Evolutionary conservation across 2,329 filamentous ascomycete species (phyloP).

Genomic region (Xylariaceae sp.): DNA sequence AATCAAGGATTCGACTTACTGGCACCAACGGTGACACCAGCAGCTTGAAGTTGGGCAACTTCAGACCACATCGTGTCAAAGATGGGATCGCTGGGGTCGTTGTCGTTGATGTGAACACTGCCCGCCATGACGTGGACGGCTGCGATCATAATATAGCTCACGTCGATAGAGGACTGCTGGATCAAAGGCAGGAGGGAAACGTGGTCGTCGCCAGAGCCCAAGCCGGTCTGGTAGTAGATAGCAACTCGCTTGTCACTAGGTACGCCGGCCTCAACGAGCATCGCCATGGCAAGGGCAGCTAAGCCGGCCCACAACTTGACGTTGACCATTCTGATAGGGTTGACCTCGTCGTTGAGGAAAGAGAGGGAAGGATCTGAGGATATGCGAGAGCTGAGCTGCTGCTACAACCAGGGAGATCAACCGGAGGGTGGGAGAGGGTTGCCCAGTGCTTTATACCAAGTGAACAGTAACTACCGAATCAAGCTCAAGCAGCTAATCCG

Average conservation of each 20-base stretch:
- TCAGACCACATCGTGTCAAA: conserved; percentile 78
- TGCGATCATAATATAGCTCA: conserved; percentile 81
- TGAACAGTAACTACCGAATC: too few species aligned
- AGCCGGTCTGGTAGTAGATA: conserved; percentile 50
- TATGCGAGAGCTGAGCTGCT: too few species aligned
- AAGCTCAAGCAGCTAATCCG: too few species aligned
- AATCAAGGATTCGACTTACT: too few species aligned
- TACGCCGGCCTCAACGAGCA: neutral
- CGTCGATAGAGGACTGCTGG: conserved; percentile 40
- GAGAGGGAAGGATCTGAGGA: too few species aligned
- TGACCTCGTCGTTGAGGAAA: too few species aligned
- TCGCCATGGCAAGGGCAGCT: too few species aligned
- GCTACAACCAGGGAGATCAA: too few species aligned
- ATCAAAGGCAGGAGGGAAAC: conserved; percentile 54
- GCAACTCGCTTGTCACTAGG: neutral
- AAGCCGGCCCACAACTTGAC: too few species aligned
- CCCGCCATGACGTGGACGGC: conserved; percentile 77
- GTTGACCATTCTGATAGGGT: too few species aligned
- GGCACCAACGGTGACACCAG: conserved; percentile 74
- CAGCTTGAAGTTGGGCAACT: conserved; percentile 64
- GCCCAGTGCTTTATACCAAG: too few species aligned
- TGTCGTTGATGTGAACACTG: conserved; percentile 75
- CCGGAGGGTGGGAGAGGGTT: too few species aligned
- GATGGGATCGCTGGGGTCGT: conserved; percentile 61
- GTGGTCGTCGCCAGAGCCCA: conserved; percentile 38